These are phyloP conservation scores for Drechslerella coelobrocha DNA, from an alignment of 2,329 filamentous ascomycete genomes.

Conservation along the genomic window DNA sequence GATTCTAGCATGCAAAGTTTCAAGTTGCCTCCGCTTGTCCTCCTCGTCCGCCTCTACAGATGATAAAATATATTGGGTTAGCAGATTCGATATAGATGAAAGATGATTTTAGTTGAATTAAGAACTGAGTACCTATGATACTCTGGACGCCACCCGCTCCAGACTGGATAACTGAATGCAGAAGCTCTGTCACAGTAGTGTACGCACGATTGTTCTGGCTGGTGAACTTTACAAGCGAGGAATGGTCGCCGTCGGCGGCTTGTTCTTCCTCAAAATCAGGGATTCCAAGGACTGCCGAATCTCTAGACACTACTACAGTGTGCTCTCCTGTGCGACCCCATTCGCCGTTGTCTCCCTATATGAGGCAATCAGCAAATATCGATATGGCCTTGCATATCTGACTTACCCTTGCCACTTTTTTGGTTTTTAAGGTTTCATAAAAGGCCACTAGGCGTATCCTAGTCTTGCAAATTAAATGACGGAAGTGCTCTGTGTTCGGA, in stretches of 20 bases:
- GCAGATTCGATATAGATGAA: not conserved
- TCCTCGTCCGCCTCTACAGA: not conserved
- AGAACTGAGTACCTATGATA: slow-evolving; percentile 12
- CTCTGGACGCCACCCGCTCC: slow-evolving; percentile 1
- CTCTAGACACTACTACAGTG: slow-evolving; percentile 15
- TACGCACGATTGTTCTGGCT: slow-evolving; percentile 15
- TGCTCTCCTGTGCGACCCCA: slow-evolving; percentile 17
- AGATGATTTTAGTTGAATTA: slow-evolving; percentile 1
- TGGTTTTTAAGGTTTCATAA: slow-evolving; percentile 25
- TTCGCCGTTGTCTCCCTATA: not conserved
- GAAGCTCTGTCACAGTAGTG: slow-evolving; percentile 1
- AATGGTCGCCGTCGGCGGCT: slow-evolving; percentile 27
- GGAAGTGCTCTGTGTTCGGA: slow-evolving; percentile 9
- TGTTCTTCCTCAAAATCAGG: slow-evolving; percentile 11
- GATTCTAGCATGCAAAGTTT: not conserved
- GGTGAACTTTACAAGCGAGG: slow-evolving; percentile 37
- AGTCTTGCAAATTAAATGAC: not conserved
- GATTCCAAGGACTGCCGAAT: slow-evolving; percentile 28
- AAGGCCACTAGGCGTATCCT: slow-evolving; percentile 20
- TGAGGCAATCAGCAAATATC: not conserved
- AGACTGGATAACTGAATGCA: not conserved
- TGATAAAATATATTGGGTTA: too few species aligned
- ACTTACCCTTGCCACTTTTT: slow-evolving; percentile 24
- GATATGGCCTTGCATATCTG: too few species aligned
- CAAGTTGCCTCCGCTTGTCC: slow-evolving; percentile 2